Conservation (phyloP, 108 stramenopile species). For the Asterionellopsis glacialis region DNA sequence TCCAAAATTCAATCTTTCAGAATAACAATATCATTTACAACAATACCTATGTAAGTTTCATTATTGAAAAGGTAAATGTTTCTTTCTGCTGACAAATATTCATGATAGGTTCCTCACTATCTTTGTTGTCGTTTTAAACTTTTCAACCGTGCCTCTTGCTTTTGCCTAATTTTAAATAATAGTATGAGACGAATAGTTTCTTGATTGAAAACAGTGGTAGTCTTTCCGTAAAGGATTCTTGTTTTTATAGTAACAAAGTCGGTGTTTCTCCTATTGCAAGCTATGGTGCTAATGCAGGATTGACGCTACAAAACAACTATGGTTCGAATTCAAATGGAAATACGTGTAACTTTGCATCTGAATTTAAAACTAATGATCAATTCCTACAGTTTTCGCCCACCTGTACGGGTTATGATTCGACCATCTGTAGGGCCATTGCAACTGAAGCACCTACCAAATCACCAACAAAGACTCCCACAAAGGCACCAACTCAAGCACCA, state of each 20-base stretch:
- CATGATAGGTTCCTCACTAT: not conserved
- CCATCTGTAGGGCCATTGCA: not conserved
- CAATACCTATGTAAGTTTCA: slow-evolving; percentile 12
- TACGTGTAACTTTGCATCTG: slow-evolving; percentile 21
- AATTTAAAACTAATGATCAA: slow-evolving; percentile 25
- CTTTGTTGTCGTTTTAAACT: too few species aligned
- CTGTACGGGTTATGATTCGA: slow-evolving; percentile 11
- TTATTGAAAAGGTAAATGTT: not conserved
- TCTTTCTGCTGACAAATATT: not conserved
- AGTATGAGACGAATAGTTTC: slow-evolving; percentile 20
- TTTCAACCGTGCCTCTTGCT: too few species aligned
- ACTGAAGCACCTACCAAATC: not conserved
- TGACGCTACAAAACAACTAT: slow-evolving; percentile 17
- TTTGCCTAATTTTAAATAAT: too few species aligned
- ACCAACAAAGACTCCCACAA: not conserved
- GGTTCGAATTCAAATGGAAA: slow-evolving; percentile 14
- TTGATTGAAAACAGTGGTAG: slow-evolving; percentile 34
- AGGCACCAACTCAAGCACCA: too few species aligned
- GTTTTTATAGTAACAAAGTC: slow-evolving; percentile 30
- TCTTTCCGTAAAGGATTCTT: slow-evolving; percentile 11
- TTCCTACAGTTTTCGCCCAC: slow-evolving; percentile 27
- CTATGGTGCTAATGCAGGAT: slow-evolving; percentile 14
- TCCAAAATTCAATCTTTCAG: slow-evolving; percentile 14
- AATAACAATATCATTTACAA: slow-evolving; percentile 31
- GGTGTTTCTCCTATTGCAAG: slow-evolving; percentile 27